These are phyloP conservation scores for Nissolia schottii DNA, from an alignment of 306 rosid species.

Conservation along the genomic window DNA sequence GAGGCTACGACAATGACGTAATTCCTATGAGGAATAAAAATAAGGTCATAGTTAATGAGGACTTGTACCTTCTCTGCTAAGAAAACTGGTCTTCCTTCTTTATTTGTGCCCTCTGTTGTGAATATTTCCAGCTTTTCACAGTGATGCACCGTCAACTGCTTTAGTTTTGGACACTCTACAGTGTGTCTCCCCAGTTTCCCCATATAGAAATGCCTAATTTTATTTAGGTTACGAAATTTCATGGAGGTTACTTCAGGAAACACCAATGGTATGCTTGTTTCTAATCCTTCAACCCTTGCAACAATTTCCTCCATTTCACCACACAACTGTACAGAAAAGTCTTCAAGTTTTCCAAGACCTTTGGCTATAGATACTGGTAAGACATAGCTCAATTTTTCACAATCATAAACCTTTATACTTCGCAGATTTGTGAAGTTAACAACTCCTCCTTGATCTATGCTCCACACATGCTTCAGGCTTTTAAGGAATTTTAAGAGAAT, in stretches of 20 bases:
- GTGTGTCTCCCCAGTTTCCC: neutral
- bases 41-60: neutral
- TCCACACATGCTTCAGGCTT: conserved; percentile 6
- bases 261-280: neutral
- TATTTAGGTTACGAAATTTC: neutral
- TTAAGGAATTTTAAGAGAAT: fast-evolving
- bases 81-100: neutral
- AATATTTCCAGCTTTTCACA: neutral
- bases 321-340: neutral
- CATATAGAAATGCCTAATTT: neutral
- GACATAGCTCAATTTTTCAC: neutral
- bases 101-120: neutral
- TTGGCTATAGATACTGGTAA: conserved; percentile 4
- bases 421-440: neutral
- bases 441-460: neutral
- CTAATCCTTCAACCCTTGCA: neutral
- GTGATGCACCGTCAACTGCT: neutral
- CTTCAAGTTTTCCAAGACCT: neutral
- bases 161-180: neutral
- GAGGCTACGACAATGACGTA: neutral
- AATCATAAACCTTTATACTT: neutral
- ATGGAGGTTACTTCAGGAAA: neutral
- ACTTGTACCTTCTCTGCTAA: neutral
- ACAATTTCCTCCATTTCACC: neutral
- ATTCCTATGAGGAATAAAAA: neutral